Evolutionary conservation across 2,329 filamentous ascomycete species (phyloP).

Genomic region (Neonectria hederae): DNA sequence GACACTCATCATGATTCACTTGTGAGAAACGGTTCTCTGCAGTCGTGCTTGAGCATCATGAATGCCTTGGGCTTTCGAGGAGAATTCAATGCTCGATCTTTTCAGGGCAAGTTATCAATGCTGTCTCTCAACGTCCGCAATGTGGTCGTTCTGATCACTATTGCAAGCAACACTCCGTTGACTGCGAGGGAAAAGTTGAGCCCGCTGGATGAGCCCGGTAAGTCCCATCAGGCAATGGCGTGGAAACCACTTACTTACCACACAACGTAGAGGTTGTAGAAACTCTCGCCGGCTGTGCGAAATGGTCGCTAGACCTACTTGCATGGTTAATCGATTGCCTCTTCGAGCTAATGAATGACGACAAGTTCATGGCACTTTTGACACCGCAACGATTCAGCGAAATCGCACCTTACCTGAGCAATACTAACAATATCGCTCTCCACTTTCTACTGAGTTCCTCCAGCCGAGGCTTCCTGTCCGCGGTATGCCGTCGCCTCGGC

Average conservation of each 20-base stretch:
- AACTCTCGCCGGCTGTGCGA: conserved; percentile 76
- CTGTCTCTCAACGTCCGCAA: conserved; percentile 79
- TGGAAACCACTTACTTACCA: conserved; percentile 15
- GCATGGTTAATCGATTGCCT: conserved; percentile 69
- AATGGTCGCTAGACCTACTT: conserved; percentile 80
- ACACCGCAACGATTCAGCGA: conserved; percentile 57
- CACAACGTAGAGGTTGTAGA: conserved; percentile 70
- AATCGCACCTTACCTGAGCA: conserved; percentile 61
- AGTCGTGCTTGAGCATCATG: conserved; percentile 81
- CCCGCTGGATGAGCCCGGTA: conserved; percentile 68
- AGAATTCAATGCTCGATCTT: conserved; percentile 67
- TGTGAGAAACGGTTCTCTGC: conserved; percentile 76
- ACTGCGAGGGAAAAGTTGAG: conserved; percentile 64
- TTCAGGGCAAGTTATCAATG: conserved; percentile 79
- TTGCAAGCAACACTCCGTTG: conserved; percentile 67
- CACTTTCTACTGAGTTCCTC: conserved; percentile 77
- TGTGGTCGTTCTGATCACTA: conserved; percentile 70
- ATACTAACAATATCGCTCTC: conserved; percentile 66
- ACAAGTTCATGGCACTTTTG: conserved; percentile 61
- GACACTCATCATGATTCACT: conserved; percentile 77
- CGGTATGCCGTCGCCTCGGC: conserved; percentile 71
- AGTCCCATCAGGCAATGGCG: conserved; percentile 20
- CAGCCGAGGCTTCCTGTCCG: conserved; percentile 76
- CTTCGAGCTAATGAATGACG: conserved; percentile 64
- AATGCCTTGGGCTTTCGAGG: conserved; percentile 79